Evolutionary conservation across 495 filamentous ascomycete species (phyloP).

Genomic region (Hypoxylon lenormandii): DNA sequence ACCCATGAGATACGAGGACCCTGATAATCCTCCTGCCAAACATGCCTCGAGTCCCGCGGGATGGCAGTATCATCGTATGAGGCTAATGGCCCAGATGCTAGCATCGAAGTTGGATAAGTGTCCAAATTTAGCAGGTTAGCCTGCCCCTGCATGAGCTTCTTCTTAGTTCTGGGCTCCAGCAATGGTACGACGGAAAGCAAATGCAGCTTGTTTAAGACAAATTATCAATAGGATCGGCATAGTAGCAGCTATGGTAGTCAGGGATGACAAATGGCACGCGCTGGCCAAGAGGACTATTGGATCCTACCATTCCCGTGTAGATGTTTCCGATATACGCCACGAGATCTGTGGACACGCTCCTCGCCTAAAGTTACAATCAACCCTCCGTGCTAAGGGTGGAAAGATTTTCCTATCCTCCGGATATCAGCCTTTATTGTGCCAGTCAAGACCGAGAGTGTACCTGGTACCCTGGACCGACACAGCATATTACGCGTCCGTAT

Average conservation of each 20-base stretch:
- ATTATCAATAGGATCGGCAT: slow-evolving; percentile 45
- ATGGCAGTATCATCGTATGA: slow-evolving; percentile 23
- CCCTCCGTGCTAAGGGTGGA: slow-evolving; percentile 51
- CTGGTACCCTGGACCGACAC: slow-evolving; percentile 30
- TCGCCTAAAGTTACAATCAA: slow-evolving; percentile 49
- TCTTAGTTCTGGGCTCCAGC: slow-evolving; percentile 25
- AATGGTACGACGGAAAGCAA: slow-evolving; percentile 27
- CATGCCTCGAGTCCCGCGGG: slow-evolving; percentile 16
- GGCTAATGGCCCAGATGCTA: neutral
- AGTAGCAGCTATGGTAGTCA: slow-evolving; percentile 33
- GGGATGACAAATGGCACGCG: slow-evolving; percentile 46
- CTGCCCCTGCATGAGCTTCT: slow-evolving; percentile 41
- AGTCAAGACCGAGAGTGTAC: slow-evolving; percentile 20
- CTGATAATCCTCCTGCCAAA: slow-evolving; percentile 31
- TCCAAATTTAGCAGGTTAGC: slow-evolving; percentile 26
- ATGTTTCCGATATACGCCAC: slow-evolving; percentile 48
- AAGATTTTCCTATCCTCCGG: slow-evolving; percentile 51
- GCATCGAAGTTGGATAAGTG: slow-evolving; percentile 22
- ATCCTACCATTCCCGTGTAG: slow-evolving; percentile 38
- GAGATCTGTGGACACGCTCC: slow-evolving; percentile 30
- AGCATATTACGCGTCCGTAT: slow-evolving; percentile 42
- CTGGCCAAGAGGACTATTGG: slow-evolving; percentile 35
- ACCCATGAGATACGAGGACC: slow-evolving; percentile 33
- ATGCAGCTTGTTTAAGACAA: slow-evolving; percentile 43
- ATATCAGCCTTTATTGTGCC: slow-evolving; percentile 40